Percentiles rank a stretch among this genome's conserved stretches.
phyloP scores from a whole-genome alignment of 2,329 filamentous ascomycete genomes.

The Fusarium gaditjirri region DNA sequence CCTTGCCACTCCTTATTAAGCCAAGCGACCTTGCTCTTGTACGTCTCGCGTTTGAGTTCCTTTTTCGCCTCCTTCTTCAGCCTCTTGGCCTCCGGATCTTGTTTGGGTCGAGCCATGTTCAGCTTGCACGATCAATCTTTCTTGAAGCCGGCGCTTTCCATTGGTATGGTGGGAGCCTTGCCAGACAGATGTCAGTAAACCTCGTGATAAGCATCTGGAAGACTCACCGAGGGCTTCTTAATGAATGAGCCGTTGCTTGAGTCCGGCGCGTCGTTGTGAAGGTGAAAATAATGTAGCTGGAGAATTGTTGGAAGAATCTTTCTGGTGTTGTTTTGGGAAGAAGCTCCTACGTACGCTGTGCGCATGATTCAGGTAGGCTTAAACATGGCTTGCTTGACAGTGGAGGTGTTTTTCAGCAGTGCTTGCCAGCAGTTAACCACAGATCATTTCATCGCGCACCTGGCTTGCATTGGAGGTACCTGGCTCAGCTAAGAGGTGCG shows the following conservation, averaged over 20 bases:
- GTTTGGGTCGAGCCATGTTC: background rate
- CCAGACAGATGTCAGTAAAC: background rate
- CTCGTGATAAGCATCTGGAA: fast-evolving
- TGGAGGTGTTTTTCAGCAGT: background rate
- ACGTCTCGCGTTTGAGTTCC: background rate
- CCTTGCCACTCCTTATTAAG: background rate
- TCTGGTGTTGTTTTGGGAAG: background rate
- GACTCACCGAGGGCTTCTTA: fast-evolving
- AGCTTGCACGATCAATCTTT: background rate
- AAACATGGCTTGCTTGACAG: fast-evolving
- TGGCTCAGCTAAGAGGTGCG: fast-evolving
- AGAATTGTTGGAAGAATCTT: fast-evolving
- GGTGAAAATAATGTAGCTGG: fast-evolving
- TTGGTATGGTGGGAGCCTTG: fast-evolving
- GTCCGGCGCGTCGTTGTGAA: too few relatives aligned
- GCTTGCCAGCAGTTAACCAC: too few relatives aligned
- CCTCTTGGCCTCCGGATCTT: background rate
- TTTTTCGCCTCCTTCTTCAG: background rate
- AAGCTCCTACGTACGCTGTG: too few relatives aligned
- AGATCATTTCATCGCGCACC: fast-evolving
- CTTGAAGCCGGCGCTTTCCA: too few relatives aligned
- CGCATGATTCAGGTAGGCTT: too few relatives aligned
- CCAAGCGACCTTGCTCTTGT: background rate
- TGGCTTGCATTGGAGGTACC: background rate
- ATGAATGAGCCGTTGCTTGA: fast-evolving